These are phyloP conservation scores for Xylaria sp. DNA, from an alignment of 2,329 filamentous ascomycete genomes.

Conservation along the genomic window DNA sequence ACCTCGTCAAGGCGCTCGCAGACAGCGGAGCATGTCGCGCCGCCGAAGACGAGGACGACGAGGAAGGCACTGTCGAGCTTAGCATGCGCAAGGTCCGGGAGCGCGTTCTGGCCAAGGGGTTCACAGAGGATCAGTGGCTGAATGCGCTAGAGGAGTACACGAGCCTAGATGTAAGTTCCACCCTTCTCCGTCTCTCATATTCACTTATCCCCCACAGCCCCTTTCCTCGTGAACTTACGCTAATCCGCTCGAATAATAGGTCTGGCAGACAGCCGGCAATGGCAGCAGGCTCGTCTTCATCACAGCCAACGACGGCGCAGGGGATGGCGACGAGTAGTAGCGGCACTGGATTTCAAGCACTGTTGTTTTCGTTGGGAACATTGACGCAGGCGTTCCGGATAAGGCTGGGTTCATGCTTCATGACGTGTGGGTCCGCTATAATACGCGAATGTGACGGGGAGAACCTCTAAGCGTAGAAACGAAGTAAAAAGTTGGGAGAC, in stretches of 20 bases:
- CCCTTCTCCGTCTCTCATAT: neutral
- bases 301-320: conserved; percentile 44
- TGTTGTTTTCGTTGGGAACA: neutral
- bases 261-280: conserved; percentile 79
- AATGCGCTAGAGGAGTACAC: conserved; percentile 89
- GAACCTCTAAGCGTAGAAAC: neutral
- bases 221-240: conserved; percentile 33
- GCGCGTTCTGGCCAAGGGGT: conserved; percentile 92
- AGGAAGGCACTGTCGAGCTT: conserved; percentile 67
- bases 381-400: conserved; percentile 3
- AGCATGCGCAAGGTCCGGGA: conserved; percentile 89
- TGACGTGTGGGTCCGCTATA: neutral
- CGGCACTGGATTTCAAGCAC: neutral
- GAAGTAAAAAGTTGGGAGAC: neutral
- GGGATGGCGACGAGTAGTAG: conserved; percentile 31
- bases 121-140: conserved; percentile 91
- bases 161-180: conserved; percentile 79
- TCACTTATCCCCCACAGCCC: neutral
- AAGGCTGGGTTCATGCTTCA: neutral
- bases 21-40: conserved; percentile 85
- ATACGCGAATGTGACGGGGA: neutral
- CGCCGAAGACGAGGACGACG: conserved; percentile 61
- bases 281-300: conserved; percentile 75
- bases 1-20: conserved; percentile 86
- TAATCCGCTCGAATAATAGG: conserved; percentile 50